phyloP scores from a whole-genome alignment of 1,284 basidiomycete genomes.

The Grifola frondosa region DNA sequence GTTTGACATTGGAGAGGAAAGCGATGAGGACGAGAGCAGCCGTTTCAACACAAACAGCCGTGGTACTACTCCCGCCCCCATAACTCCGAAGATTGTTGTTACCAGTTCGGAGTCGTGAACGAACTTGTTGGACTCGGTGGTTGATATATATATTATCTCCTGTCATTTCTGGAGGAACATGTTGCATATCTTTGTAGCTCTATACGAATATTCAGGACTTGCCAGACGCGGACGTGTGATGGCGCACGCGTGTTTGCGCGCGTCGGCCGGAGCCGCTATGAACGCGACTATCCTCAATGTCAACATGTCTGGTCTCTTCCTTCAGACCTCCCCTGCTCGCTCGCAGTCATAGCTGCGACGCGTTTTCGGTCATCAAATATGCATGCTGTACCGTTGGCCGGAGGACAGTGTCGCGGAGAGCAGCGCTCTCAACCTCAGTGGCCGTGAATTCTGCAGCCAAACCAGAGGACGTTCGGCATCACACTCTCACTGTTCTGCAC shows the following conservation, averaged over 20 bases:
- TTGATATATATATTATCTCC: neutral
- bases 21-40: conserved; percentile 44
- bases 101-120: conserved; percentile 13
- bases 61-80: conserved; percentile 14
- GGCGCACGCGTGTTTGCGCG: neutral
- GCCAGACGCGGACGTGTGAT: neutral
- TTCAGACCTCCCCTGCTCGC: conserved; percentile 21
- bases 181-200: conserved; percentile 5
- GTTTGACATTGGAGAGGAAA: conserved; percentile 67
- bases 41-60: conserved; percentile 6
- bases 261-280: conserved; percentile 6
- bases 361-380: neutral
- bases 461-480: conserved; percentile 15
- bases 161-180: neutral
- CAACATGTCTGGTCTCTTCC: conserved; percentile 30
- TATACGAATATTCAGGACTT: neutral
- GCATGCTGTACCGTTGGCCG: neutral
- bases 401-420: conserved; percentile 11
- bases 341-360: conserved; percentile 10
- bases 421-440: conserved; percentile 13
- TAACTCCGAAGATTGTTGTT: conserved; percentile 26
- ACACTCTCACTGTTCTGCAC: conserved; percentile 37
- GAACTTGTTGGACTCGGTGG: conserved; percentile 6
- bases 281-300: conserved; percentile 30
- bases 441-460: conserved; percentile 1